A percentile compares a stretch with the other conserved stretches of the same genome.
Conservation (phyloP, 2,329 filamentous ascomycete species). For the Arachnomyces sp. region DNA sequence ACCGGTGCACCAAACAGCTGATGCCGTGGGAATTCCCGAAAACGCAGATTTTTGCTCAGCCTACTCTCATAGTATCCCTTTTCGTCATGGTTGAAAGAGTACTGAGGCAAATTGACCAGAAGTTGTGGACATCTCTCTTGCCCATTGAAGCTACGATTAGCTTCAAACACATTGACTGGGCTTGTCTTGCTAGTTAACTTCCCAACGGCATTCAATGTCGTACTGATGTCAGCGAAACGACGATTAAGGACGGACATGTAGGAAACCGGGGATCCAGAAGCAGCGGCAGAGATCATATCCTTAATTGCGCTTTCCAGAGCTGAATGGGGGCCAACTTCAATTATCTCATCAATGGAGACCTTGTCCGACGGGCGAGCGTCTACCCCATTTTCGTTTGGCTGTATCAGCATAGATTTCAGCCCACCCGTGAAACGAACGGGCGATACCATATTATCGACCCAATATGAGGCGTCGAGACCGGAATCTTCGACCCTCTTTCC, state of each 20-base stretch:
- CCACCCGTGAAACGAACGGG: constrained; percentile 12
- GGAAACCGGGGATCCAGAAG: constrained; percentile 1
- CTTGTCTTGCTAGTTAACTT: constrained; percentile 15
- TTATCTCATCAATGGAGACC: constrained; percentile 2
- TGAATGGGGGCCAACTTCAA: constrained; percentile 6
- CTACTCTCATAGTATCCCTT: constrained; percentile 20
- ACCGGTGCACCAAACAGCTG: constrained; percentile 25
- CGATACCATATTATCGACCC: constrained; percentile 13
- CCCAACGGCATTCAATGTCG: constrained; percentile 16
- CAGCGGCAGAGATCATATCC: constrained; percentile 1
- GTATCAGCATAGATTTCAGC: constrained; percentile 3
- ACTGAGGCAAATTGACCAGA: constrained; percentile 21
- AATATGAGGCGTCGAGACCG: constrained; percentile 9
- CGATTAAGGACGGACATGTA: constrained; percentile 22
- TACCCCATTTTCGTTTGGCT: constrained; percentile 2
- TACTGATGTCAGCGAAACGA: constrained; percentile 13
- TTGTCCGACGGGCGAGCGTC: neutral
- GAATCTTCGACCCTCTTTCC: constrained; percentile 7
- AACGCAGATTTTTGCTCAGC: constrained; percentile 20
- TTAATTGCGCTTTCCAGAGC: constrained; percentile 5
- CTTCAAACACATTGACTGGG: constrained; percentile 16
- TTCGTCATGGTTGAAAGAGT: constrained; percentile 22
- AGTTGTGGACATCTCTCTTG: constrained; percentile 7
- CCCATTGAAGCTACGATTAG: constrained; percentile 14
- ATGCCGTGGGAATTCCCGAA: constrained; percentile 21